phyloP scores from a whole-genome alignment of 257 asterid genomes.

The Nicotiana paniculata region DNA sequence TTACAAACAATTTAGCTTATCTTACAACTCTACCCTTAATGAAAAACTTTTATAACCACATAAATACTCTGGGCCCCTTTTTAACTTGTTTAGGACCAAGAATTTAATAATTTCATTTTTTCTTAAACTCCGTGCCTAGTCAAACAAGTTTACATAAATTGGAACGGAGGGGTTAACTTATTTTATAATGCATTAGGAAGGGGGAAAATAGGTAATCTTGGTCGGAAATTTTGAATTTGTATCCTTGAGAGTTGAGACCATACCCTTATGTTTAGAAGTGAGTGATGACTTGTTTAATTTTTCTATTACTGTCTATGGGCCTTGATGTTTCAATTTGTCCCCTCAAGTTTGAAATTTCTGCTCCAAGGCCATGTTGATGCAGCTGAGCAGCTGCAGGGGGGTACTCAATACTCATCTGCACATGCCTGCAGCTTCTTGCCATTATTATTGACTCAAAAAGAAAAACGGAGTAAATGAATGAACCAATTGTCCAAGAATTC shows the following conservation, averaged over 20 bases:
- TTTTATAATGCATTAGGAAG: no score
- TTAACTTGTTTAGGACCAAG: no score
- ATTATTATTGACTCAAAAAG: background rate
- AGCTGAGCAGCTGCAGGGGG: constrained; percentile 2
- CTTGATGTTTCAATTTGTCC: background rate
- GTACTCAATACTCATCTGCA: background rate
- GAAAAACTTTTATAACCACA: no score
- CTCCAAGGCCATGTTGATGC: background rate
- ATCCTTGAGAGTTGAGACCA: background rate
- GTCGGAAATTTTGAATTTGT: background rate
- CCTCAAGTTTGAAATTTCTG: background rate
- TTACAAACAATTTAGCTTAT: no score
- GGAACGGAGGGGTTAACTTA: no score
- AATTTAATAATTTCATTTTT: no score
- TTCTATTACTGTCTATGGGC: background rate
- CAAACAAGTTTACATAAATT: no score
- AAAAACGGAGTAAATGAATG: background rate
- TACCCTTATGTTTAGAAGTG: background rate
- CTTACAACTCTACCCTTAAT: no score
- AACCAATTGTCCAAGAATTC: background rate
- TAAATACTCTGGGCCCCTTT: no score
- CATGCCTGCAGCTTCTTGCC: constrained; percentile 1
- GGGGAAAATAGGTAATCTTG: background rate
- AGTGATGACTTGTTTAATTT: background rate
- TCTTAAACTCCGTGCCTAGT: no score